These are phyloP conservation scores for Boletus pseudopeckii DNA, from an alignment of 768 basidiomycete species.

Conservation along the genomic window DNA sequence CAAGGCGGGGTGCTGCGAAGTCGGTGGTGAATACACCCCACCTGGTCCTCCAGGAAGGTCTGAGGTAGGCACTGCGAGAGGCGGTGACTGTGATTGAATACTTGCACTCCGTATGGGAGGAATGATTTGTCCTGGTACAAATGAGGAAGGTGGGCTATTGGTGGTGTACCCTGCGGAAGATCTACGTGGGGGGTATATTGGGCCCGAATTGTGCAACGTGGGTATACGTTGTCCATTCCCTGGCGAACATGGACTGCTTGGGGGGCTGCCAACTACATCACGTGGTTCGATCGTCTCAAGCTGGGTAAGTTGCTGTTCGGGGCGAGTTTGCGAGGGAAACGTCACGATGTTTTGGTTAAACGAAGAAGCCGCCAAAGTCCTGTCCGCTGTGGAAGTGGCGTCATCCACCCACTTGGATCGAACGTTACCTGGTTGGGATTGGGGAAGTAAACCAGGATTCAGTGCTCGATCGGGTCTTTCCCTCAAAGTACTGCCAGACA, in stretches of 20 bases:
- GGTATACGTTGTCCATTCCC: slow-evolving; percentile 16
- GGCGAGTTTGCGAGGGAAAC: slow-evolving; percentile 1
- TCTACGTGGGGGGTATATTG: slow-evolving; percentile 20
- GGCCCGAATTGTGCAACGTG: slow-evolving; percentile 17
- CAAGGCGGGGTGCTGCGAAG: slow-evolving; percentile 1
- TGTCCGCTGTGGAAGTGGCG: not conserved
- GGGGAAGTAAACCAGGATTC: slow-evolving; percentile 14
- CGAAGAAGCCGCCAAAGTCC: not conserved
- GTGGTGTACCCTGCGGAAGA: slow-evolving; percentile 20
- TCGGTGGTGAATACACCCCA: slow-evolving; percentile 15
- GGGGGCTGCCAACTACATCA: slow-evolving; percentile 2
- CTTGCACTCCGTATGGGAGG: slow-evolving; percentile 40
- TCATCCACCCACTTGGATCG: not conserved
- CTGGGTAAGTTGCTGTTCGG: slow-evolving; percentile 1
- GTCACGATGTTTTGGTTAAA: slow-evolving; percentile 1
- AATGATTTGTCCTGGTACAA: slow-evolving; percentile 35
- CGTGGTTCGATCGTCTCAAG: slow-evolving; percentile 3
- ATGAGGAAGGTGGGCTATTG: slow-evolving; percentile 31
- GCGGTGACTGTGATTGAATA: slow-evolving; percentile 26
- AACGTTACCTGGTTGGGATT: not conserved
- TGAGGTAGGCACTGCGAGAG: slow-evolving; percentile 19
- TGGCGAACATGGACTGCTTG: slow-evolving; percentile 3
- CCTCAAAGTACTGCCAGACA: not conserved
- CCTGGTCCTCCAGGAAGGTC: slow-evolving; percentile 20
- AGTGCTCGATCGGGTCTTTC: slow-evolving; percentile 23